Base-by-base conservation (phyloP, 2,329 filamentous ascomycete species). In the Epichloe sylvatica region DNA sequence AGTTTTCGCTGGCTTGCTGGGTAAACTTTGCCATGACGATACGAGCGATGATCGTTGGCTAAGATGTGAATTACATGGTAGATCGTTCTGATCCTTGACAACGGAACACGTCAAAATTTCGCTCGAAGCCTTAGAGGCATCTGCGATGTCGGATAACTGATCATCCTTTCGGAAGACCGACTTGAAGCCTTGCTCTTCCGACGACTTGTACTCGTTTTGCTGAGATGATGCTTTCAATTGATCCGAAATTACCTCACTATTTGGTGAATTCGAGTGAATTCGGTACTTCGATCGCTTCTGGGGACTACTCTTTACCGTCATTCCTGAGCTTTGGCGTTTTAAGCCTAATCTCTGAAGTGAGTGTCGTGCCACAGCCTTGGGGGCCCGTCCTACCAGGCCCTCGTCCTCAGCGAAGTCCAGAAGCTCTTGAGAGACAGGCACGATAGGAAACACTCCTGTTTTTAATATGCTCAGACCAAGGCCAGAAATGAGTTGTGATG, bases 21-120 rank as follows among this genome's bases (percentile, higher is more conserved):
- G 64, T 8, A 69, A 65, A 30, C 70, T 74, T 49, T 73, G 73
- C 38, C 79, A 75, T 75, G 47, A 48, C 11, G 39, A 37, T 6
- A 43, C 11, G 4, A 15, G 46, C 19, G 38, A 37, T 38, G 33
- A 37, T 4, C 34, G 17, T 23, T 23, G 38, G 15, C 39, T 30
- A 25, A 13, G 39, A 48, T 13, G 34, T 11, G n/a, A 37, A 8
- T 34, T 30, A 19, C 17, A 19, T 19, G 3, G 15, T 6, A 8
- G 9, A 35, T 11, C 21, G 25, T 12, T 17, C 21, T 36, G 13
- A 12, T 48, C 13, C 13, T 25, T 17, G 19, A 37, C 21, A 7
- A 17, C 6, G 17, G 15, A 13, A 36, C 15, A 8, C 25, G 34
- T 39, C 21, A 41, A 12, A 12, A n/a, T 23, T 5, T 41, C 45